Conservation (phyloP, 2,329 filamentous ascomycete genomes). For the Alternaria hordeiaustralica region DNA sequence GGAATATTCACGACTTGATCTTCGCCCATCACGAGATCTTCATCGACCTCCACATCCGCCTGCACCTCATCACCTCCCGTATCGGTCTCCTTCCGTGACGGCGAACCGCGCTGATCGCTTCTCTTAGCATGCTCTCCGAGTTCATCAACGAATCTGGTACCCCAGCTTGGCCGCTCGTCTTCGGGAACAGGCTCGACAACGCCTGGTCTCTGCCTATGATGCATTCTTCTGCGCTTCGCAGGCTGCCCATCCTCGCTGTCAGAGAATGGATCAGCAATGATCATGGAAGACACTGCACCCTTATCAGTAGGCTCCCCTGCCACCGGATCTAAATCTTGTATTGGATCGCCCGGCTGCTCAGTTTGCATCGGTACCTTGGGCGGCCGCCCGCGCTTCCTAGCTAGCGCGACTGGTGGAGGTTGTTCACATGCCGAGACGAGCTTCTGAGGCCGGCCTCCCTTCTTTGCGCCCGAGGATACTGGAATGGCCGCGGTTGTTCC, state of each 20-base stretch:
- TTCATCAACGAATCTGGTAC: neutral
- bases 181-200: neutral
- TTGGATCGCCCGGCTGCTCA: neutral
- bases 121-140: neutral
- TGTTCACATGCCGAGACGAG: neutral
- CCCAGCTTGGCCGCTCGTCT: neutral
- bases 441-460: neutral
- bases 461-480: neutral
- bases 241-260: neutral
- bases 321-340: neutral
- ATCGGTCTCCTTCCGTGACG: neutral
- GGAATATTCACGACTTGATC: neutral
- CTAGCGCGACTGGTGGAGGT: neutral
- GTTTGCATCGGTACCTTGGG: neutral
- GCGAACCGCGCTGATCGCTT: neutral
- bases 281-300: neutral
- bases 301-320: neutral
- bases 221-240: neutral
- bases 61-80: too few species aligned
- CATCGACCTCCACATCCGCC: too few species aligned
- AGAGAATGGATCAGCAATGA: neutral
- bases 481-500: neutral
- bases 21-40: too few species aligned
- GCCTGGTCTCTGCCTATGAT: neutral
- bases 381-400: neutral